Evolutionary conservation across 1,139 yeast genomes (phyloP), one percentile per base, ranked within the genome.

Genomic region (Kazachstania sp.): DNA sequence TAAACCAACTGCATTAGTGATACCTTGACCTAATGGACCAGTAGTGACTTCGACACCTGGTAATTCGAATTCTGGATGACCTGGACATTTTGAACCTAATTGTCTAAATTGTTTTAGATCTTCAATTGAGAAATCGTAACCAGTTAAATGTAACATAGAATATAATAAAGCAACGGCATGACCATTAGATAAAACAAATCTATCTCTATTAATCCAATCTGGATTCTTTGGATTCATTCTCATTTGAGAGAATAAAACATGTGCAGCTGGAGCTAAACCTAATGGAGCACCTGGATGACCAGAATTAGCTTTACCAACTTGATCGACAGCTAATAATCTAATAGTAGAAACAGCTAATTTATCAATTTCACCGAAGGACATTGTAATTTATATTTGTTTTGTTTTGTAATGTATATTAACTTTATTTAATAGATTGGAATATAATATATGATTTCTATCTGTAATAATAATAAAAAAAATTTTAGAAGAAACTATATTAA

Each of bases 231-330:
- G 95, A 79, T 86, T 87, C 73, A 87, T 81, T 63, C 73, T 82
- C 86, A 90, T 77, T 66, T 82, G 78, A 68, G 81, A 76, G 81
- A 83, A 92, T 56, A 83, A 64, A 47, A 78, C 74, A 66, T 83
- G 88, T 49, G 87, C 85, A 52, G 90, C 78, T 46, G 95, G 96
- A 29, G 99, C 97, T 70, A 92, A 74, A 55, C 97, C 98, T 79
- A 92, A 81, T 62, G 98, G 98, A 48, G 99, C 97, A 78, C 98
- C 98, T 49, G 99, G 99, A 74, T 92, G 99, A 60, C 99, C 99
- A 53, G 96, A 84, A 72, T 92, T 86, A 63, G 97, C 95, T 68
- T 81, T 79, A 52, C 83, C 77, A 53, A 86, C 95, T 56, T 86
- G 83, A 70, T 92, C 99, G 51, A 85, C 90, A 41, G 97, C 81